Conservation (phyloP, 2,329 filamentous ascomycete species). For the Endothia cerciana region DNA sequence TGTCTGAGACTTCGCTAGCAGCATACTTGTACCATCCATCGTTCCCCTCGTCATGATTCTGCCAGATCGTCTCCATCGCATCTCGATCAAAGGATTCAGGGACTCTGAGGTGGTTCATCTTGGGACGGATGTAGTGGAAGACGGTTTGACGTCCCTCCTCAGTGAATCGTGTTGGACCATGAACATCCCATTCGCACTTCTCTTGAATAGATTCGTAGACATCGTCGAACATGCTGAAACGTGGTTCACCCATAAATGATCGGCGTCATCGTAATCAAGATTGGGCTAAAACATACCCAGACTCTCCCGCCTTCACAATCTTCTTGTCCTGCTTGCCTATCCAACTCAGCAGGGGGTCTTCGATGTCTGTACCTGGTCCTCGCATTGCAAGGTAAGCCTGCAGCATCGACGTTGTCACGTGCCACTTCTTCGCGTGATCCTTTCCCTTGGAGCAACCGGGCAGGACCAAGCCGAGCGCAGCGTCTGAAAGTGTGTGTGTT, state of each 20-base stretch:
- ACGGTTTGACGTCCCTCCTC: conserved; percentile 20
- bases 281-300: conserved; percentile 11
- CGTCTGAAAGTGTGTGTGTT: conserved; percentile 10
- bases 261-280: neutral
- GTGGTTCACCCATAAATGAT: neutral
- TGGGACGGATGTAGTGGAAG: conserved; percentile 28
- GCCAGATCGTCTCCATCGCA: conserved; percentile 11
- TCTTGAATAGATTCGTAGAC: conserved; percentile 18
- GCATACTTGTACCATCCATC: conserved; percentile 22
- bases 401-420: conserved; percentile 31
- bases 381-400: conserved; percentile 41
- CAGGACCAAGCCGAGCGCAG: neutral
- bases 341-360: conserved; percentile 37
- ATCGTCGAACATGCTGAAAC: conserved; percentile 18
- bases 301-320: neutral
- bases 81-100: conserved; percentile 20
- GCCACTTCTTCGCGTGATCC: conserved; percentile 12
- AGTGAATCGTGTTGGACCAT: conserved; percentile 21
- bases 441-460: conserved; percentile 8
- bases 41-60: conserved; percentile 1
- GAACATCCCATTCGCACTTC: conserved; percentile 16
- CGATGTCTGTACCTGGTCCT: conserved; percentile 34
- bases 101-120: conserved; percentile 25
- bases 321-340: conserved; percentile 29
- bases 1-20: conserved; percentile 42